Percentiles rank a stretch among this genome's conserved stretches.
These are phyloP conservation scores for Yamadazyma friedrichii DNA, from an alignment of 1,139 yeast genomes.

Conservation along the genomic window DNA sequence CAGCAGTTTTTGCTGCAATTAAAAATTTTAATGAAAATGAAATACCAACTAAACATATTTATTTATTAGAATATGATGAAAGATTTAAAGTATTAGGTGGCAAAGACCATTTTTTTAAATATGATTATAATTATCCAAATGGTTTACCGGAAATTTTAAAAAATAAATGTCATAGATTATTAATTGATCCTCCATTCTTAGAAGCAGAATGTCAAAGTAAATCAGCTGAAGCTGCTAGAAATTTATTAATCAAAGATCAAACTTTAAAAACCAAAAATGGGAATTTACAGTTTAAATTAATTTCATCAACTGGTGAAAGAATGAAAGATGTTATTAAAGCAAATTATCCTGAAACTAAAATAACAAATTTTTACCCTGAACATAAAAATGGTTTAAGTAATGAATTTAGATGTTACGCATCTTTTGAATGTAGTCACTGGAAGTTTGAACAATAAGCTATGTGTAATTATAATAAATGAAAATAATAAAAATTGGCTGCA, in stretches of 20 bases:
- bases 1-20: conserved; percentile 87
- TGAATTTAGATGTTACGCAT: conserved; percentile 84
- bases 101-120: conserved; percentile 57
- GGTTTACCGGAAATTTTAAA: conserved; percentile 56
- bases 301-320: conserved; percentile 86
- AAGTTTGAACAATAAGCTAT: conserved; percentile 18
- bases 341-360: conserved; percentile 61
- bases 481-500: not conserved
- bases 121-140: conserved; percentile 73
- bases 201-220: conserved; percentile 79
- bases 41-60: conserved; percentile 66
- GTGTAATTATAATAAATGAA: not conserved
- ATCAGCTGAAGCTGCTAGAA: conserved; percentile 67
- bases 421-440: conserved; percentile 54
- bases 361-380: conserved; percentile 71
- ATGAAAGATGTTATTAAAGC: conserved; percentile 62
- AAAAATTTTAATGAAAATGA: conserved; percentile 48
- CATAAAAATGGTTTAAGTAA: conserved; percentile 85
- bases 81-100: conserved; percentile 77
- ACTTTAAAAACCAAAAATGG: conserved; percentile 38
- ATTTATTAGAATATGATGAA: conserved; percentile 73
- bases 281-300: conserved; percentile 46
- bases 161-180: conserved; percentile 67
- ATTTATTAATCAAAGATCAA: conserved; percentile 47
- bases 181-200: conserved; percentile 87